phyloP scores from a whole-genome alignment of 805 yeast genomes.

The Candida michaelii region DNA sequence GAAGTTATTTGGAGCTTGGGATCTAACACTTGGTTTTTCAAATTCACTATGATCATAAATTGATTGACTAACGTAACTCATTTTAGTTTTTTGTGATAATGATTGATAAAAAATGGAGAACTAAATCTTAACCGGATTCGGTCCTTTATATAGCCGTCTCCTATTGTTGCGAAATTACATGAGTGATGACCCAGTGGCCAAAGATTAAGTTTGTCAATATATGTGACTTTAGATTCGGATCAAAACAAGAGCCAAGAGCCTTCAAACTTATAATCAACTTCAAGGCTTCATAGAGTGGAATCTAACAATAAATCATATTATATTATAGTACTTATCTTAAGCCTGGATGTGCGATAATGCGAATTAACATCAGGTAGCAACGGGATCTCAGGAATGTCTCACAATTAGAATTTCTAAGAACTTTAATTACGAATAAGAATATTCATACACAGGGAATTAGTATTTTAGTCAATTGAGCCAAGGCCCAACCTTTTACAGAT shows the following conservation, averaged over 20 bases:
- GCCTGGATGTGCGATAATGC: not conserved
- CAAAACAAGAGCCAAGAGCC: too few relatives aligned
- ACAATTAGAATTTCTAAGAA: too few relatives aligned
- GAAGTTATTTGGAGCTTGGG: constrained; percentile 14
- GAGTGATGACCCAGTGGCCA: not conserved
- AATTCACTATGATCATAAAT: constrained; percentile 16
- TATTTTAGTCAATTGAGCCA: too few relatives aligned
- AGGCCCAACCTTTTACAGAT: too few relatives aligned
- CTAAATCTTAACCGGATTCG: constrained; percentile 1
- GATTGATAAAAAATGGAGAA: constrained; percentile 1
- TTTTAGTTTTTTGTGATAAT: constrained; percentile 7
- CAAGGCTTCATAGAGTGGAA: too few relatives aligned
- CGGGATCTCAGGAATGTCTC: not conserved
- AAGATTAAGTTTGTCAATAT: too few relatives aligned
- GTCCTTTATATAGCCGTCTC: constrained; percentile 12
- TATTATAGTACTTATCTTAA: not conserved
- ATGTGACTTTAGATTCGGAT: too few relatives aligned
- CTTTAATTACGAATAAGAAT: not conserved
- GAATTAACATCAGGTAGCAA: not conserved
- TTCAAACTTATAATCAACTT: too few relatives aligned
- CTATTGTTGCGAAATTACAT: constrained; percentile 2
- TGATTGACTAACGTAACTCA: constrained; percentile 14
- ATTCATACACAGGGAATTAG: too few relatives aligned
- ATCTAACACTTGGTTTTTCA: constrained; percentile 16
- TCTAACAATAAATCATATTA: too few relatives aligned